Conservation (phyloP, 495 filamentous ascomycete species). For the Daldinia grandis region DNA sequence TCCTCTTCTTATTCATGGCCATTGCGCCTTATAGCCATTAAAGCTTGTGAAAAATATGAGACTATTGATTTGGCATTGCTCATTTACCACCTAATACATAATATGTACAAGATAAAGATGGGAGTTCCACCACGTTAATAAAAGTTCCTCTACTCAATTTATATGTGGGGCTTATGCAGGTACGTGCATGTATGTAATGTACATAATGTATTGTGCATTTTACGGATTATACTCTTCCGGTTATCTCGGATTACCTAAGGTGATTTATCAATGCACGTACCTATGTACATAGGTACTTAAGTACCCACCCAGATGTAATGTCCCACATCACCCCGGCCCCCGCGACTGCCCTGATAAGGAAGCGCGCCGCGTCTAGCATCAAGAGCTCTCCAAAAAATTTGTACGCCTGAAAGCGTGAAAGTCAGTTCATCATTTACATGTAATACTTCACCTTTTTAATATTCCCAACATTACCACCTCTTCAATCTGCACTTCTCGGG, state of each 20-base stretch:
- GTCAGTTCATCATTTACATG: constrained; percentile 20
- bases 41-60: constrained; percentile 15
- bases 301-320: no score
- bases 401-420: constrained; percentile 2
- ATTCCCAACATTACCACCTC: not conserved
- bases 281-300: not conserved
- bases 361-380: constrained; percentile 9
- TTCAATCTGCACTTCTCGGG: not conserved
- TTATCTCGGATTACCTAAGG: not conserved
- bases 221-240: not conserved
- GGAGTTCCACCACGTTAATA: not conserved
- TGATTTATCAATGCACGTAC: not conserved
- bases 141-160: not conserved
- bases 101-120: not conserved
- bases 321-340: constrained; percentile 19
- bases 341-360: constrained; percentile 8
- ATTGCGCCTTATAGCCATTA: constrained; percentile 39
- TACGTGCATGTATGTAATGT: not conserved
- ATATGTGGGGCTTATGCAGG: not conserved
- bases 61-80: not conserved
- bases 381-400: constrained; percentile 37
- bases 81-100: not conserved
- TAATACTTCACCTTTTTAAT: constrained; percentile 15
- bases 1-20: constrained; percentile 55
- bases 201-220: not conserved